Evolutionary conservation across 2,329 filamentous ascomycete species (phyloP).

Genomic region (Arthroderma uncinatum): DNA sequence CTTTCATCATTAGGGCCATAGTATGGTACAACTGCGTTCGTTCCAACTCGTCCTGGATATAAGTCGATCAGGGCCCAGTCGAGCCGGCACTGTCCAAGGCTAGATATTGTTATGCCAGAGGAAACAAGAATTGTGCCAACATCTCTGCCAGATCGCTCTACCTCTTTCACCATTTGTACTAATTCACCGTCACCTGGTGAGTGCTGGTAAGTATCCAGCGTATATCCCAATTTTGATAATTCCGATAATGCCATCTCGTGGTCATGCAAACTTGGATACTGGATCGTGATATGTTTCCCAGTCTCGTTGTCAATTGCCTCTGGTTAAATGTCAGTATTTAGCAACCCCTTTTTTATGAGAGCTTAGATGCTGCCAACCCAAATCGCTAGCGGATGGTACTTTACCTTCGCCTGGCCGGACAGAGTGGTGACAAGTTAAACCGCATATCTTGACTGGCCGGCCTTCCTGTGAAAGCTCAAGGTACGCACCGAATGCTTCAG

Average conservation of each 20-base stretch:
- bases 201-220: too few species aligned
- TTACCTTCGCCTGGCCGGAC: neutral
- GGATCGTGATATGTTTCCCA: neutral
- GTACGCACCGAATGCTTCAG: neutral
- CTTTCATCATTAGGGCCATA: neutral
- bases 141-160: too few species aligned
- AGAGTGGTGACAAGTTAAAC: neutral
- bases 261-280: neutral
- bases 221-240: too few species aligned
- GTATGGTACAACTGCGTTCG: neutral
- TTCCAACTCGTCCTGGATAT: neutral
- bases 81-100: neutral
- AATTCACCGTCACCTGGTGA: too few species aligned
- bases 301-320: neutral
- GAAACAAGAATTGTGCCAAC: neutral
- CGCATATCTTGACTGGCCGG: neutral
- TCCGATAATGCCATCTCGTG: neutral
- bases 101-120: neutral
- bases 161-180: too few species aligned
- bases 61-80: neutral
- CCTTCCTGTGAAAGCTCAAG: neutral
- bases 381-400: neutral
- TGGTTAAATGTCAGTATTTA: neutral
- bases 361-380: neutral
- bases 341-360: neutral